Evolutionary conservation across 1,284 basidiomycete species (phyloP).

Genomic region (Ceratobasidium sp.): DNA sequence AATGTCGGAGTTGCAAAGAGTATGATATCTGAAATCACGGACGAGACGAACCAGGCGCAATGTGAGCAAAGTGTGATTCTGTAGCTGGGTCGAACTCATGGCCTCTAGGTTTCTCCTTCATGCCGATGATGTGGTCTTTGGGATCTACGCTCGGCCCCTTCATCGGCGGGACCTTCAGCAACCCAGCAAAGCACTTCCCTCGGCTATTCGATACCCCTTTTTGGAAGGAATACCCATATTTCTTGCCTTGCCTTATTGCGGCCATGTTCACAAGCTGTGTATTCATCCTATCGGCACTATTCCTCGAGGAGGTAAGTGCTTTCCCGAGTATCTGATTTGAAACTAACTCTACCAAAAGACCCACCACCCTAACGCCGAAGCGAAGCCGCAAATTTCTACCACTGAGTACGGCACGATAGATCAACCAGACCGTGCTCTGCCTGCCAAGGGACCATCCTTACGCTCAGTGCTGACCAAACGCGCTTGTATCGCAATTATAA

Average conservation of each 20-base stretch:
- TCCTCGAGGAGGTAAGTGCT: conserved; percentile 28
- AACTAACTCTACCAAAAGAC: background rate
- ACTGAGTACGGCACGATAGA: conserved; percentile 2
- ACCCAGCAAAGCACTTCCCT: conserved; percentile 40
- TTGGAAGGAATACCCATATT: conserved; percentile 43
- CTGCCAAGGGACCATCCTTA: background rate
- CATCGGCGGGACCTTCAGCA: conserved; percentile 41
- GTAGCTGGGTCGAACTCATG: conserved; percentile 9
- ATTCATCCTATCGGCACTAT: conserved; percentile 8
- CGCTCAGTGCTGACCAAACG: conserved; percentile 23
- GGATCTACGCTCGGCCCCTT: conserved; percentile 40
- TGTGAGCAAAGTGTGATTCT: conserved; percentile 24
- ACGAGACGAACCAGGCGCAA: conserved; percentile 44
- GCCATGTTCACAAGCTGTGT: conserved; percentile 4
- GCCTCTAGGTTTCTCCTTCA: conserved; percentile 3
- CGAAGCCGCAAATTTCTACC: background rate
- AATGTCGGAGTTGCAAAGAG: conserved; percentile 47
- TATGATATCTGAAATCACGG: conserved; percentile 44
- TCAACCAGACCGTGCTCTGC: background rate
- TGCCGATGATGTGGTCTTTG: conserved; percentile 41
- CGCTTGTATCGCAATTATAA: conserved; percentile 26
- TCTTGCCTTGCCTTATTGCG: conserved; percentile 40
- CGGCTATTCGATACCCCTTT: conserved; percentile 38
- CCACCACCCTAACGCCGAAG: background rate
- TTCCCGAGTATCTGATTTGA: background rate